A percentile compares a stretch with the other conserved stretches of the same genome.
These are phyloP conservation scores for Mortierella alpina DNA, from an alignment of 192 early-diverging fungal genomes.

Conservation along the genomic window DNA sequence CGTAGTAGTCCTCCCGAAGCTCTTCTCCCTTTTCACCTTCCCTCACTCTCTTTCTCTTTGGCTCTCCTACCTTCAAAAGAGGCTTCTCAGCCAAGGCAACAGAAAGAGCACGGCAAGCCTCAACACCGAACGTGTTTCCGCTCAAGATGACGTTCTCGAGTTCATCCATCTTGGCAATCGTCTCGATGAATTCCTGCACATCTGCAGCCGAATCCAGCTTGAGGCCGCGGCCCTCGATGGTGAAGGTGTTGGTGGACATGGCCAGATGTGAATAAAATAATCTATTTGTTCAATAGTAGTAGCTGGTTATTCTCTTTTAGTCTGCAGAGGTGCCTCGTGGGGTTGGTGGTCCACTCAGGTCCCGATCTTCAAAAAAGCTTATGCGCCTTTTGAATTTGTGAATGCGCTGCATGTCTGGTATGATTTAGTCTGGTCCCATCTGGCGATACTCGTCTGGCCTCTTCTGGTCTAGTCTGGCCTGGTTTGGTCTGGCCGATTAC, in stretches of 20 bases:
- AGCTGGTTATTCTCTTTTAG: neutral
- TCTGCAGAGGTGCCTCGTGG: too few species aligned
- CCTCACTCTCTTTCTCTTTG: neutral
- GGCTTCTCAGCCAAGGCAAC: conserved; percentile 73
- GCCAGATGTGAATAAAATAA: conserved; percentile 5
- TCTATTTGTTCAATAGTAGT: too few species aligned
- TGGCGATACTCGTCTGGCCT: too few species aligned
- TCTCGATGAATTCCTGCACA: conserved; percentile 78
- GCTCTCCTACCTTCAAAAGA: conserved; percentile 72
- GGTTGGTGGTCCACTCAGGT: too few species aligned
- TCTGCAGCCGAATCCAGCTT: conserved; percentile 90
- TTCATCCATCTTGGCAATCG: conserved; percentile 71
- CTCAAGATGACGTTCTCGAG: conserved; percentile 79
- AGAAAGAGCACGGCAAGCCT: conserved; percentile 86
- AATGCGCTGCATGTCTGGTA: too few species aligned
- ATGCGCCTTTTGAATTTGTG: too few species aligned
- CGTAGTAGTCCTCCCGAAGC: conserved; percentile 6
- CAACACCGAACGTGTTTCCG: conserved; percentile 95
- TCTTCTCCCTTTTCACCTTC: conserved; percentile 11
- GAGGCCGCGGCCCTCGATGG: conserved; percentile 88
- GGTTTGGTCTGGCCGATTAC: too few species aligned
- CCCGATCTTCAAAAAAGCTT: too few species aligned
- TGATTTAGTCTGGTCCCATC: too few species aligned
- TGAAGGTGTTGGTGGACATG: conserved; percentile 71
- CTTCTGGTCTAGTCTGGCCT: too few species aligned